Conservation (phyloP, 176 grass and related monocot genomes). For the Musa beccarii region DNA sequence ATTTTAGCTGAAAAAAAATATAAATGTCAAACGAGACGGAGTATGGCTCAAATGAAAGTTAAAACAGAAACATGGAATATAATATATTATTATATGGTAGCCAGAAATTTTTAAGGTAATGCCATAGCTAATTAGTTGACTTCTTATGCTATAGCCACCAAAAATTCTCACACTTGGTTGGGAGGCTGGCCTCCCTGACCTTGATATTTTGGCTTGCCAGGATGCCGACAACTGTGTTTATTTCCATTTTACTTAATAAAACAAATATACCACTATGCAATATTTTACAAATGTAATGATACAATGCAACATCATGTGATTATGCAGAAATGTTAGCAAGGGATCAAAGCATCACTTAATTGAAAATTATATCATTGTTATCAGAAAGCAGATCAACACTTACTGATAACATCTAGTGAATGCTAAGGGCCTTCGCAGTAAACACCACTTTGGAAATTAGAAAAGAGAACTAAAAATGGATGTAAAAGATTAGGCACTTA, state of each 20-base stretch:
- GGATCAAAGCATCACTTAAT: background rate
- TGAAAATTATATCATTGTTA: background rate
- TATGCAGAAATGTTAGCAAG: background rate
- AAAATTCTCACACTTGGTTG: too few relatives aligned
- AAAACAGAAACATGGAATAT: background rate
- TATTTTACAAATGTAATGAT: background rate
- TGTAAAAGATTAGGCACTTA: constrained; percentile 32
- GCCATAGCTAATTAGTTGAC: too few relatives aligned
- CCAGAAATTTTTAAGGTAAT: too few relatives aligned
- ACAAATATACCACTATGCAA: background rate
- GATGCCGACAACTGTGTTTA: too few relatives aligned
- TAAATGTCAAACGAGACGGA: constrained; percentile 14
- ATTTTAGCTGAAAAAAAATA: constrained; percentile 59
- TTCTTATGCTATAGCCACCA: too few relatives aligned
- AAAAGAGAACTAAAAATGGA: constrained; percentile 4
- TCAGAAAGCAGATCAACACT: background rate
- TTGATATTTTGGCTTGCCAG: too few relatives aligned
- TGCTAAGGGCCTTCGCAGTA: background rate
- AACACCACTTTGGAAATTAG: background rate
- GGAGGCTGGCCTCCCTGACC: too few relatives aligned
- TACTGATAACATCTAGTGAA: background rate
- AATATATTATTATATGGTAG: background rate
- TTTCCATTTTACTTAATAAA: too few relatives aligned
- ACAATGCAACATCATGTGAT: background rate
- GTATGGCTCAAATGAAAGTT: background rate